phyloP scores from a whole-genome alignment of 768 basidiomycete genomes.

The Lyophyllum shimeji region DNA sequence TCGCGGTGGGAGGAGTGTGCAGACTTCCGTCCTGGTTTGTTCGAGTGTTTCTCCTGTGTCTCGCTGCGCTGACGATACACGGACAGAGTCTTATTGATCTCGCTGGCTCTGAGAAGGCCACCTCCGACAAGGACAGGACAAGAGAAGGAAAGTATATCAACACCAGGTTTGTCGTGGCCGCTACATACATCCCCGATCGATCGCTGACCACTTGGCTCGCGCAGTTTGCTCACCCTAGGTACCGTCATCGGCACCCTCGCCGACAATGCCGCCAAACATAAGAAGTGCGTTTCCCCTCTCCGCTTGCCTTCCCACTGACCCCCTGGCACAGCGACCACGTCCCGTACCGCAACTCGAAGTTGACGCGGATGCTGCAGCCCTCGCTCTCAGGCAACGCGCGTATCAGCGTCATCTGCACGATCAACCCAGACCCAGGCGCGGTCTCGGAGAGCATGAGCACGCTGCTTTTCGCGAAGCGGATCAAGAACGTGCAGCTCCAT shows the following conservation, averaged over 20 bases:
- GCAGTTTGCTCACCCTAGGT: constrained; percentile 86
- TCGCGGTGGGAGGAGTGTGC: constrained; percentile 76
- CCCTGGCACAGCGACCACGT: constrained; percentile 62
- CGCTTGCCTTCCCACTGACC: constrained; percentile 15
- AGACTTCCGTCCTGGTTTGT: constrained; percentile 70
- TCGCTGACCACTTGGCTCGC: constrained; percentile 8
- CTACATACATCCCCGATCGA: not conserved
- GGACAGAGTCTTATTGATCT: constrained; percentile 87
- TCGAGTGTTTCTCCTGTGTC: not conserved
- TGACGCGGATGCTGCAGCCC: constrained; percentile 92
- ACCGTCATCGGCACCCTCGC: constrained; percentile 90
- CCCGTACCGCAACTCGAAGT: constrained; percentile 93
- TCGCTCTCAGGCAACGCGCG: constrained; percentile 94
- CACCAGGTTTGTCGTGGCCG: constrained; percentile 51
- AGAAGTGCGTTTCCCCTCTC: no score
- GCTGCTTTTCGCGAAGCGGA: constrained; percentile 85
- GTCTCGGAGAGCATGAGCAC: constrained; percentile 87
- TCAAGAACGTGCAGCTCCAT: constrained; percentile 81
- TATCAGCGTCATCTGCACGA: constrained; percentile 94
- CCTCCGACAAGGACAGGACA: constrained; percentile 93
- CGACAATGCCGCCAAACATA: constrained; percentile 80
- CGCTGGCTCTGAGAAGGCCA: constrained; percentile 95
- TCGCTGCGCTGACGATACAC: not conserved
- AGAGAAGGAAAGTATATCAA: constrained; percentile 98
- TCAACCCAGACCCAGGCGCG: constrained; percentile 82